Conservation (phyloP, 306 rosid genomes). For the Ammopiptanthus mongolicus region DNA sequence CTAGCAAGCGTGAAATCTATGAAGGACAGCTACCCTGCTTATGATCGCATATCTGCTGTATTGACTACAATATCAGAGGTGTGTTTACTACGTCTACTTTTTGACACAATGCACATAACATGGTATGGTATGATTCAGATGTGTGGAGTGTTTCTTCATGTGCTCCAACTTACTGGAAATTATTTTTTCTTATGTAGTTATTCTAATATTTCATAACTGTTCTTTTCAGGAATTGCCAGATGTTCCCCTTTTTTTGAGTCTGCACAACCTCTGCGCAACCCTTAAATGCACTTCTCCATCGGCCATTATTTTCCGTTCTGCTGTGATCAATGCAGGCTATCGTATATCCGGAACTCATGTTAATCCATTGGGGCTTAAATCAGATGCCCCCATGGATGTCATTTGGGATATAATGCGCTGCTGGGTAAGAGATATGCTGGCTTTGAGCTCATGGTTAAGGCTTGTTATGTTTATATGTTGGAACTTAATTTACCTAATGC, state of each 20-base stretch:
- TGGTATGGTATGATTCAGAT: not conserved
- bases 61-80: conserved; percentile 93
- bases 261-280: conserved; percentile 92
- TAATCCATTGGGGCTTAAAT: conserved; percentile 83
- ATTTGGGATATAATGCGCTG: conserved; percentile 99
- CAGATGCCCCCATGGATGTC: conserved; percentile 93
- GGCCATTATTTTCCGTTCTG: conserved; percentile 83
- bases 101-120: not conserved
- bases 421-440: conserved; percentile 59
- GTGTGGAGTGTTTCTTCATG: not conserved
- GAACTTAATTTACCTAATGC: not conserved
- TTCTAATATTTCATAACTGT: not conserved
- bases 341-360: conserved; percentile 94
- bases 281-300: conserved; percentile 98
- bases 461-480: not conserved
- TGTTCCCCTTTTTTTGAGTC: conserved; percentile 87
- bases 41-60: conserved; percentile 79
- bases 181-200: not conserved
- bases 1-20: conserved; percentile 63
- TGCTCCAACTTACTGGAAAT: not conserved
- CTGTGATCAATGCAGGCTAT: conserved; percentile 92
- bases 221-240: conserved; percentile 80
- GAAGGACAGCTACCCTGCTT: conserved; percentile 82
- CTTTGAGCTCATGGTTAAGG: not conserved
- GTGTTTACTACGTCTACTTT: not conserved